A percentile compares a stretch with the other conserved stretches of the same genome.
These are phyloP conservation scores for Chrysoporthe austroafricana DNA, from an alignment of 2,329 filamentous ascomycete species.

Conservation along the genomic window DNA sequence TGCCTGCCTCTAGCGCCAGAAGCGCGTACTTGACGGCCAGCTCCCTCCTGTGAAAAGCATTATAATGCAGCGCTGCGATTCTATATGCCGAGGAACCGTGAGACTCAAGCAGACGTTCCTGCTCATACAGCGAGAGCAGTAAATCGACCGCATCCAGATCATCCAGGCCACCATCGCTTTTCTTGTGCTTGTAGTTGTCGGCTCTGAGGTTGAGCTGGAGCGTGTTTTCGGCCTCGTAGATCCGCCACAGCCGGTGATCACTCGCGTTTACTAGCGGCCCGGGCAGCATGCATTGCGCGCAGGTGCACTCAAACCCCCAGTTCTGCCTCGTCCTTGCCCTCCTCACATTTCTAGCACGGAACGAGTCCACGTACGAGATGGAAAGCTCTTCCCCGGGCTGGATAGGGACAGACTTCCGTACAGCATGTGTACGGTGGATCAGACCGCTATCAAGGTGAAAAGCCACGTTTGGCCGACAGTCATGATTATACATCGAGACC, in stretches of 20 bases:
- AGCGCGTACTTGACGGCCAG: conserved; percentile 40
- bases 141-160: conserved; percentile 36
- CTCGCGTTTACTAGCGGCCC: conserved; percentile 34
- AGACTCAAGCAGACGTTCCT: conserved; percentile 41
- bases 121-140: conserved; percentile 39
- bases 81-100: conserved; percentile 45
- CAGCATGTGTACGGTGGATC: conserved; percentile 44
- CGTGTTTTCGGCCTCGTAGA: conserved; percentile 37
- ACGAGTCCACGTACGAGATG: conserved; percentile 45
- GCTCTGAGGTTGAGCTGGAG: conserved; percentile 14
- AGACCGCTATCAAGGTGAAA: conserved; percentile 41
- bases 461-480: conserved; percentile 46
- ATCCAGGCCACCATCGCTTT: conserved; percentile 3
- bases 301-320: conserved; percentile 47
- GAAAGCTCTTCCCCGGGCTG: conserved; percentile 43
- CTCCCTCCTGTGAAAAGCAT: conserved; percentile 37
- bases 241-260: conserved; percentile 37
- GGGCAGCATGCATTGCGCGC: conserved; percentile 39
- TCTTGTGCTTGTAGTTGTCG: background rate
- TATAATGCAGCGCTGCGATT: conserved; percentile 44
- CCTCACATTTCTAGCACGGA: conserved; percentile 37
- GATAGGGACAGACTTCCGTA: conserved; percentile 34
- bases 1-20: conserved; percentile 39
- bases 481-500: conserved; percentile 45
- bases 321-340: conserved; percentile 38